Conservation (phyloP, 306 rosid genomes). For the Castanospermum australe region DNA sequence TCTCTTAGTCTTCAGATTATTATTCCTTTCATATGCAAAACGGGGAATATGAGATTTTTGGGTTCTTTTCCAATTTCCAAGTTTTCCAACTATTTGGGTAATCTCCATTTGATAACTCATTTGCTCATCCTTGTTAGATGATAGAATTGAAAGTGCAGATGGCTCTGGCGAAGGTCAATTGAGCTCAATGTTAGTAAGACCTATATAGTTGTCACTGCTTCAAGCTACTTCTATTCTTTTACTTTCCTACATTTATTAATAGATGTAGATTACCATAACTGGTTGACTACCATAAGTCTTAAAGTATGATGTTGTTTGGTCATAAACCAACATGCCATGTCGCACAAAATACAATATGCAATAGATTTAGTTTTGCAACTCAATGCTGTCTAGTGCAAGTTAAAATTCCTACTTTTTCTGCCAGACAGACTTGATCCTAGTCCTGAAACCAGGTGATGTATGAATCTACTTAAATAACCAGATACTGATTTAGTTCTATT, state of each 20-base stretch:
- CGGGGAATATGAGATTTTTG: neutral
- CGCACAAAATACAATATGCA: neutral
- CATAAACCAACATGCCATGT: neutral
- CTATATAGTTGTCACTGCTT: conserved; percentile 2
- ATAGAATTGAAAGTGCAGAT: conserved; percentile 32
- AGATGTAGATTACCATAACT: neutral
- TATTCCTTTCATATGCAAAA: neutral
- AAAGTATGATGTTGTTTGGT: neutral
- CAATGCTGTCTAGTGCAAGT: neutral
- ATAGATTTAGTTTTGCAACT: conserved; percentile 7
- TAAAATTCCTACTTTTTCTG: neutral
- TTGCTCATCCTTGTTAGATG: conserved; percentile 38
- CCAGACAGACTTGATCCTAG: neutral
- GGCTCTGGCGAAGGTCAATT: conserved; percentile 35
- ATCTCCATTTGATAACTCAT: neutral
- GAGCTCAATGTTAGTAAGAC: conserved; percentile 51
- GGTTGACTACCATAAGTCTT: neutral
- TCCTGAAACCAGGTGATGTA: neutral
- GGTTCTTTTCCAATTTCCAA: conserved; percentile 6
- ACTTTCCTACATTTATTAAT: neutral
- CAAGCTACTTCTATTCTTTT: conserved; percentile 7
- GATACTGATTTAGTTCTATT: neutral
- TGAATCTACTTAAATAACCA: neutral
- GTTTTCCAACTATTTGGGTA: conserved; percentile 8
- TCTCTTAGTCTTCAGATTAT: neutral